Conservation (phyloP, 2,329 filamentous ascomycete genomes). For the Knufia petricola region DNA sequence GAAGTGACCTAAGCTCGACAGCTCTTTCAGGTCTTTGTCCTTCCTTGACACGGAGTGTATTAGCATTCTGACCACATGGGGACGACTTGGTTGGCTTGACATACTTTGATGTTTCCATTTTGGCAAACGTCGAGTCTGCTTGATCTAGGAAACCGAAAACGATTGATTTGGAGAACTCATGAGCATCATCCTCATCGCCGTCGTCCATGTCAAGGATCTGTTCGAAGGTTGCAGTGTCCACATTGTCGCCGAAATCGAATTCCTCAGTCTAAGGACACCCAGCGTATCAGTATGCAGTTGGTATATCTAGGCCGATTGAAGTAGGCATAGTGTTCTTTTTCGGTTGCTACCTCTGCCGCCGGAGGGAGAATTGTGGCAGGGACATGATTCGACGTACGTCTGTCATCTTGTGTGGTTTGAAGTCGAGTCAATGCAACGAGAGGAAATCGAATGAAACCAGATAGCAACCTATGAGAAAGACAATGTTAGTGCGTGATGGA, state of each 20-base stretch:
- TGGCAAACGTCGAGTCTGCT: slow-evolving; percentile 70
- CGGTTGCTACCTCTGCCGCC: too few relatives aligned
- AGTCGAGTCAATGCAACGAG: neutral
- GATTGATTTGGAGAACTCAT: slow-evolving; percentile 77
- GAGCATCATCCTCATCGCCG: slow-evolving; percentile 58
- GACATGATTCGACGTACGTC: neutral
- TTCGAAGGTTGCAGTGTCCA: slow-evolving; percentile 73
- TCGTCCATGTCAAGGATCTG: slow-evolving; percentile 99
- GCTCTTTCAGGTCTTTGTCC: slow-evolving; percentile 56
- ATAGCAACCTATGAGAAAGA: neutral
- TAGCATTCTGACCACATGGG: slow-evolving; percentile 7
- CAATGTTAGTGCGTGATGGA: neutral
- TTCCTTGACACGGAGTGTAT: slow-evolving; percentile 40
- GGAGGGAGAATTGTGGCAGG: neutral
- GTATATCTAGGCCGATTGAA: neutral
- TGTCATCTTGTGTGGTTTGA: neutral
- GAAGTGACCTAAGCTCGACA: slow-evolving; percentile 85
- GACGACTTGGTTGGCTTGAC: neutral
- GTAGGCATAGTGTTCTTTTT: neutral
- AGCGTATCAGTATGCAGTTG: neutral
- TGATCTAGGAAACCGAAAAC: slow-evolving; percentile 91
- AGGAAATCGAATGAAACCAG: neutral
- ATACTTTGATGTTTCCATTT: slow-evolving; percentile 61
- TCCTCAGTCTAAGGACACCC: slow-evolving; percentile 26
- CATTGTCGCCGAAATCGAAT: slow-evolving; percentile 60